Evolutionary conservation across 2,329 filamentous ascomycete species (phyloP), one percentile per base, ranked within the genome.

Genomic region (Aspergillus latus): DNA sequence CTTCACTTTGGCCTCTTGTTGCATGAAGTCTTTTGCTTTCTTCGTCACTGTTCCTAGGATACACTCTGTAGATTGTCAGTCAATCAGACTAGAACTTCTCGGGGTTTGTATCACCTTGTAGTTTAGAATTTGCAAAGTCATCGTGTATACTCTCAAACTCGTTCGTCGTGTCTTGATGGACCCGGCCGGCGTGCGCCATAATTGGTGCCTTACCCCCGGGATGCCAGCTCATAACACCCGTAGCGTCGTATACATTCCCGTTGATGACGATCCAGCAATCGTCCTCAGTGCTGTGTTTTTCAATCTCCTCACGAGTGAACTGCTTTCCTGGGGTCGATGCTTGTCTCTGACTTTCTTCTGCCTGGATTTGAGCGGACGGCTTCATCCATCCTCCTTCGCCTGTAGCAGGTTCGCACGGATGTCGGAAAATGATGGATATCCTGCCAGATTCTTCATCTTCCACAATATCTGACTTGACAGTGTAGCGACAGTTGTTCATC

Each of bases 221-320:
- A 69, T 82, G 79, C 79, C 78, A 80, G 6, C 66, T 62, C 13
- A 82, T 62, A 2, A 80, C 76, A 46, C 70, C 74, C 3, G 79
- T 81, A 0, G 72, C 75, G 62, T 82, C 78, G 55, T 82, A 82
- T 0, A 82, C 80, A 45, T 79, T 81, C 5, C 73, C 75, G 54
- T 82, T 76, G 3, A 83, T 70, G 0, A 82, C 77, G n/a, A 83
- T 73, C 80, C 80, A 83, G 61, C 80, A 81, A 57, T 82, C 79
- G 16, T 76, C 66, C 45, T 77, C 73, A 4, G 62, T 74, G 32
- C 75, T 70, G 58, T 83, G 81, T 53, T 77, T 82, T 63, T 82
- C 80, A 39, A 83, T 79, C 64, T 83, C 80, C 49, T 82, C 69
- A 3, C 80, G 68, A 0, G 80, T 82, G 57, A 82, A 82, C 54